phyloP scores from a whole-genome alignment of 23 red algal species.

The Agarophyton chilense region DNA sequence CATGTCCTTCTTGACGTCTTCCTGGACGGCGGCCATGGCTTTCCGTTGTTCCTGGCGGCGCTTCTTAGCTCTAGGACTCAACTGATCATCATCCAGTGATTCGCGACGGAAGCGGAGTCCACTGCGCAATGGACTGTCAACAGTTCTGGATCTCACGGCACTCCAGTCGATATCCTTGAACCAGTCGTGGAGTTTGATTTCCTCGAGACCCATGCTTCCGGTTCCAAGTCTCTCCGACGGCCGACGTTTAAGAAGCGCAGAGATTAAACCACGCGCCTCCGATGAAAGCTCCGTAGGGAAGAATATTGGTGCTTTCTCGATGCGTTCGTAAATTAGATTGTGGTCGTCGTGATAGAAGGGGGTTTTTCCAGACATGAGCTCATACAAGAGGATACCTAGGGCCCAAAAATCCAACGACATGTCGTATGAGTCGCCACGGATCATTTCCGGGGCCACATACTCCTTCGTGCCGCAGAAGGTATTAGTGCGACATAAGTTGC shows the following conservation, averaged over 20 bases:
- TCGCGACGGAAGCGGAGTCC: neutral
- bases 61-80: neutral
- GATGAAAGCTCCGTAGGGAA: slow-evolving; percentile 65
- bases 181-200: slow-evolving; percentile 76
- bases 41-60: slow-evolving; percentile 7
- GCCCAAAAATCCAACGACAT: slow-evolving; percentile 87
- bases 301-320: slow-evolving; percentile 75
- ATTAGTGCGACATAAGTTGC: slow-evolving; percentile 45
- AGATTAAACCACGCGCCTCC: slow-evolving; percentile 59
- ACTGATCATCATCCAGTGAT: neutral
- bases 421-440: slow-evolving; percentile 74
- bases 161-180: slow-evolving; percentile 79
- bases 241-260: slow-evolving; percentile 62
- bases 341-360: slow-evolving; percentile 81
- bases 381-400: slow-evolving; percentile 83
- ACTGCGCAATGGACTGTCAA: slow-evolving; percentile 5
- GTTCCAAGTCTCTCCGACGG: slow-evolving; percentile 69
- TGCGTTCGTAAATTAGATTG: slow-evolving; percentile 79
- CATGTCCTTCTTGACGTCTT: slow-evolving; percentile 13
- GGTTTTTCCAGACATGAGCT: slow-evolving; percentile 77
- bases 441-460: slow-evolving; percentile 88
- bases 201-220: slow-evolving; percentile 61
- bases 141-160: slow-evolving; percentile 2
- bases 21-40: slow-evolving; percentile 9
- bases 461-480: slow-evolving; percentile 93